Conservation (phyloP, 2,329 filamentous ascomycete species). For the Fusarium illudens region DNA sequence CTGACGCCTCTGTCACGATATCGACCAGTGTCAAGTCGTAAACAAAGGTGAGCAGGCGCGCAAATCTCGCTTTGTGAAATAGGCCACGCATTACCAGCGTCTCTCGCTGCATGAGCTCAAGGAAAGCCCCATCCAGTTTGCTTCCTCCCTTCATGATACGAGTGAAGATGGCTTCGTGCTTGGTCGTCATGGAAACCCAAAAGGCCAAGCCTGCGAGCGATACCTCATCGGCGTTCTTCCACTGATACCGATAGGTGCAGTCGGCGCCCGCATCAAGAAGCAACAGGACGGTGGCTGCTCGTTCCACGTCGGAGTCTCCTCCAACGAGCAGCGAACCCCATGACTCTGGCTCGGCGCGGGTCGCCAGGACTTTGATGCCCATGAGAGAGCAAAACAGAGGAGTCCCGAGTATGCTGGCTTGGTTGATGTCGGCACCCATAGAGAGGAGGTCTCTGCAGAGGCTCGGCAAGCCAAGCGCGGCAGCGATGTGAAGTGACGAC, state of each 20-base stretch:
- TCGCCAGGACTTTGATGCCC: conserved; percentile 41
- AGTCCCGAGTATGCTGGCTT: conserved; percentile 39
- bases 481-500: conserved; percentile 47
- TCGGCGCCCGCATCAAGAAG: conserved; percentile 38
- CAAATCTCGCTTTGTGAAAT: conserved; percentile 21
- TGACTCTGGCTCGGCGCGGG: conserved; percentile 27
- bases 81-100: conserved; percentile 16
- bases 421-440: conserved; percentile 32
- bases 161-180: conserved; percentile 39
- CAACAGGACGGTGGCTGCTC: conserved; percentile 29
- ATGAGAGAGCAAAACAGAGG: conserved; percentile 49
- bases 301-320: conserved; percentile 12
- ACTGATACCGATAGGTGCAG: conserved; percentile 25
- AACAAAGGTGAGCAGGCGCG: conserved; percentile 35
- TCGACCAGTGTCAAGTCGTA: conserved; percentile 37
- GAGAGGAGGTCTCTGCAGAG: conserved; percentile 42
- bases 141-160: conserved; percentile 25
- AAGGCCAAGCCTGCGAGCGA: conserved; percentile 40
- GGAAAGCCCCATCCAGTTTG: conserved; percentile 28
- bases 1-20: conserved; percentile 1
- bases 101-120: conserved; percentile 23
- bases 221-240: conserved; percentile 22
- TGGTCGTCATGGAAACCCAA: conserved; percentile 38
- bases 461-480: conserved; percentile 44
- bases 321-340: conserved; percentile 33